phyloP scores from a whole-genome alignment of 2,329 filamentous ascomycete species.

The Alternaria rosae region DNA sequence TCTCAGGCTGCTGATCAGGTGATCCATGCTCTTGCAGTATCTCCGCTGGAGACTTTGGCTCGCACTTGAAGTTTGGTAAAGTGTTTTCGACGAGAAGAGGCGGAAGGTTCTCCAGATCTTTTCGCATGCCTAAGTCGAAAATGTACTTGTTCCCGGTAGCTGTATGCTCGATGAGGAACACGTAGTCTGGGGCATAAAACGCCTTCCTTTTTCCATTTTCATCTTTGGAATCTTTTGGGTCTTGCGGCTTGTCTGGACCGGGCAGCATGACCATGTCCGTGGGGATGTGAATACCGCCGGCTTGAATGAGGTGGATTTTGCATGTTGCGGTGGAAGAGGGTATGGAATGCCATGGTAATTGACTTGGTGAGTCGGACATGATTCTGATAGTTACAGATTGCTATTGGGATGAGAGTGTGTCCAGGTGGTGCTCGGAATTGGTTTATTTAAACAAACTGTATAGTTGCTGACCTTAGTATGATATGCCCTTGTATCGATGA shows the following conservation, averaged over 20 bases:
- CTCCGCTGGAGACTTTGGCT: conserved; percentile 35
- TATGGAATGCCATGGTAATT: conserved; percentile 37
- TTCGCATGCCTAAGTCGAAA: conserved; percentile 64
- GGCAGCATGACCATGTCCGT: conserved; percentile 56
- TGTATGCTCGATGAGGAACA: conserved; percentile 40
- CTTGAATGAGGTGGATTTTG: conserved; percentile 46
- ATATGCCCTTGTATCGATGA: not conserved
- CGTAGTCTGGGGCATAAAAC: conserved; percentile 42
- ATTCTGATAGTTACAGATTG: not conserved
- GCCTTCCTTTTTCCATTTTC: conserved; percentile 34
- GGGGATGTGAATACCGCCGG: conserved; percentile 55
- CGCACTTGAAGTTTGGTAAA: conserved; percentile 50
- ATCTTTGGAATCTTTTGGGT: conserved; percentile 47
- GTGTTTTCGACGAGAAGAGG: conserved; percentile 50
- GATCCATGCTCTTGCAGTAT: conserved; percentile 36
- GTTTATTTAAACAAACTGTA: not conserved
- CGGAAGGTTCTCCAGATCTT: conserved; percentile 54
- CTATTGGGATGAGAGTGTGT: not conserved
- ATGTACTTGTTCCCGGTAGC: conserved; percentile 51
- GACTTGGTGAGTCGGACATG: not conserved
- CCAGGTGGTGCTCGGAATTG: not conserved
- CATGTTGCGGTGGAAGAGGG: conserved; percentile 33
- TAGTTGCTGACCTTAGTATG: not conserved
- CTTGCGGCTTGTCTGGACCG: conserved; percentile 52
- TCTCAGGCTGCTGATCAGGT: conserved; percentile 43